Evolutionary conservation across 2,329 filamentous ascomycete genomes (phyloP).

Genomic region (Periglandula ipomoeae): DNA sequence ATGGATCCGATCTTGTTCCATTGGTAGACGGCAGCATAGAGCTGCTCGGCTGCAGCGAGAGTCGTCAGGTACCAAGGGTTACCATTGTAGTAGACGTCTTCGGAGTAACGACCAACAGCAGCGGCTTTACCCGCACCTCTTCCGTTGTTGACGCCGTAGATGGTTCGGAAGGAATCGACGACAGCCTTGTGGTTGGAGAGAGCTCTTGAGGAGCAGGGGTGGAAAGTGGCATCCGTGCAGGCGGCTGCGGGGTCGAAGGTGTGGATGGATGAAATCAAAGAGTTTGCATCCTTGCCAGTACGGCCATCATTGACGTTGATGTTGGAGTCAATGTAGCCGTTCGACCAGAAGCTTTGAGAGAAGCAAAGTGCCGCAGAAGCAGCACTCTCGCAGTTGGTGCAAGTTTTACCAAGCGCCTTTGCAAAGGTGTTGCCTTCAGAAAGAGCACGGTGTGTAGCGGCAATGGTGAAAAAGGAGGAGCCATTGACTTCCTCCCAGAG

Average conservation of each 20-base stretch:
- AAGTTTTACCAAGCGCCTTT: conserved; percentile 49
- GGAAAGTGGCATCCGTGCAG: conserved; percentile 65
- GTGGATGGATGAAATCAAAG: conserved; percentile 56
- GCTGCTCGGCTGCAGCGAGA: conserved; percentile 67
- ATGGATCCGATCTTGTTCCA: conserved; percentile 58
- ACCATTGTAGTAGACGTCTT: conserved; percentile 67
- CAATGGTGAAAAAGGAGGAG: conserved; percentile 70
- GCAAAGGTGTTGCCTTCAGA: conserved; percentile 61
- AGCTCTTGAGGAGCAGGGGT: conserved; percentile 62
- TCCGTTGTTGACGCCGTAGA: conserved; percentile 59
- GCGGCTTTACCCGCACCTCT: conserved; percentile 50
- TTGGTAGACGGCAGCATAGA: conserved; percentile 67
- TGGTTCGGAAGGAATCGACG: conserved; percentile 66
- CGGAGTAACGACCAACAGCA: conserved; percentile 57
- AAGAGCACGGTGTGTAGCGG: conserved; percentile 59
- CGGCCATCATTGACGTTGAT: conserved; percentile 54
- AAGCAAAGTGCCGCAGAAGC: conserved; percentile 67
- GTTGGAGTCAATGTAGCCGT: conserved; percentile 59
- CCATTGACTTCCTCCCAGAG: conserved; percentile 77
- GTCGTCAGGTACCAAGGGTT: conserved; percentile 79
- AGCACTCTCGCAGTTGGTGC: conserved; percentile 50
- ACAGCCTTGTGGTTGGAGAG: conserved; percentile 70
- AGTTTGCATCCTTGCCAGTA: conserved; percentile 63
- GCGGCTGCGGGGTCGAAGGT: conserved; percentile 57
- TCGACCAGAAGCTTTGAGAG: conserved; percentile 64